Base-by-base conservation (phyloP, 1,139 yeast species). In the Debaryomyces psychrophilus region DNA sequence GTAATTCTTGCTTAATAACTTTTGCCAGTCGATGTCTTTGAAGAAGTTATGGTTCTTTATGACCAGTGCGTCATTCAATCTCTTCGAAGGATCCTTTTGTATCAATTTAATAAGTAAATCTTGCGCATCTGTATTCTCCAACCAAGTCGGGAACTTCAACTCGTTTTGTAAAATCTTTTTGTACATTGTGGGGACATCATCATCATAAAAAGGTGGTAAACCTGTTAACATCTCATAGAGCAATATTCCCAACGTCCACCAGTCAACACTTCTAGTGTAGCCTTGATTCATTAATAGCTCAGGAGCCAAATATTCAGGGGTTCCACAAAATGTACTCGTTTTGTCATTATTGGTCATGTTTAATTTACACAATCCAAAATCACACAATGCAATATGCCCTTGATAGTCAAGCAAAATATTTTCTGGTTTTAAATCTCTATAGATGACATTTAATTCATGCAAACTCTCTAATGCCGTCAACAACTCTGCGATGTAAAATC, bases 381-480 rank as follows among this genome's bases (percentile, higher is more conserved):
- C 99, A 72, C 99, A 93, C 51, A 93, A 73, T 1, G 98, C 97
- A 64, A 93, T 93, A 66, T 93, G 99, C 2, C 99, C 99, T 59
- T 93, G 96, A 67, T 90, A 90, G 65, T 93, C 98, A 46, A 93
- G 71, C 57, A 93, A 71, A 53, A 93, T 93, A 66, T 93, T 93
- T 62, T 93, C 99, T 1, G 99, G 98, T 68, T 93, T 93, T 60
- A 93, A 75, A 67, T 93, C 99, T 58, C 99, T 81, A 68, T 93
- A 93, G 60, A 93, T 90, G 50, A 93, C 96, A 64, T 92, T 88
- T 73, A 88, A 79, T 41, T 85, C 90, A 64, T 93, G 99, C 50
- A 93, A 71, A 54, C 95, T 87, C 65, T 93, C 98, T 54, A 93
- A 79, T 1, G 99, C 98, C 37, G 96, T 85, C 48, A 93, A 76